Evolutionary conservation across 202 grass and related monocot species (phyloP).

Genomic region (Dendrocalamus latiflorus): DNA sequence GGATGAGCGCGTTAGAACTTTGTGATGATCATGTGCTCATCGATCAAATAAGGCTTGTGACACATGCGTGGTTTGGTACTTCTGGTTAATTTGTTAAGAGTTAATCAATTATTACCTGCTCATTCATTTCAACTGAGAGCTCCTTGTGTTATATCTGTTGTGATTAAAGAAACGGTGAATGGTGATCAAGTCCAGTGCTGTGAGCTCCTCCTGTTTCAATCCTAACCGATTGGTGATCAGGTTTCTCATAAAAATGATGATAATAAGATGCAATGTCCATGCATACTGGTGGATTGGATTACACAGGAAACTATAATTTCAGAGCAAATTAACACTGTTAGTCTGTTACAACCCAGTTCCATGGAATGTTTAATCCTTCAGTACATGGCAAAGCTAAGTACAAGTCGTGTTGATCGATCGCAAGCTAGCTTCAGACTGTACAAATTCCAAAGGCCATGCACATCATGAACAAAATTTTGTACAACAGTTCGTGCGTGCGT

Average conservation of each 20-base stretch:
- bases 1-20: too few relatives aligned
- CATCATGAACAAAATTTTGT: neutral
- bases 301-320: neutral
- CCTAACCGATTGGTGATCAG: neutral
- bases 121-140: neutral
- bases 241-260: neutral
- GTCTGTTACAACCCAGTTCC: neutral
- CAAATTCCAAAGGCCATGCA: too few relatives aligned
- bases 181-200: neutral
- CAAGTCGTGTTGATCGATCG: neutral
- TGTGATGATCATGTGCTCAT: neutral
- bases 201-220: neutral
- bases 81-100: neutral
- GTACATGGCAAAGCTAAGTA: neutral
- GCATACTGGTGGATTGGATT: neutral
- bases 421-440: neutral
- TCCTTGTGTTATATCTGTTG: neutral
- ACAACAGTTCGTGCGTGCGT: neutral
- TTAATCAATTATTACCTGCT: neutral
- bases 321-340: neutral
- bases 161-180: neutral
- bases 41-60: slow-evolving; percentile 28
- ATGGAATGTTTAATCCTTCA: neutral
- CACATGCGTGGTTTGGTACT: neutral
- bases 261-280: neutral